These are phyloP conservation scores for Paecilomyces fulvus DNA, from an alignment of 2,329 filamentous ascomycete species.

Conservation along the genomic window DNA sequence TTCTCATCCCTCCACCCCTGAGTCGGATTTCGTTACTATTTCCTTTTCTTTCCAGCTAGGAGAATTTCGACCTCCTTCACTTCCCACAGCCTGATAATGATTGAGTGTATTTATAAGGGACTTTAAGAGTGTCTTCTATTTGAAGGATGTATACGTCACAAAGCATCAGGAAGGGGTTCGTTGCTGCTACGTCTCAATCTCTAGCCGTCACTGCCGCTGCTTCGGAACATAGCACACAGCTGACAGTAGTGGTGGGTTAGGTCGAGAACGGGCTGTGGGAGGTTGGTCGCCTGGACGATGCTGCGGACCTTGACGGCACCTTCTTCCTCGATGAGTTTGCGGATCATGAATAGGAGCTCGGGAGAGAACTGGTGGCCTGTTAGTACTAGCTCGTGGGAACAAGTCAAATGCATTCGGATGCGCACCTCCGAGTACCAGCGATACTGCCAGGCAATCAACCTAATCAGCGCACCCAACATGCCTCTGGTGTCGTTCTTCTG, in stretches of 20 bases:
- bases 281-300: slow-evolving; percentile 90
- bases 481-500: slow-evolving; percentile 69
- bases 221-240: slow-evolving; percentile 88
- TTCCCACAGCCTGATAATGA: background rate
- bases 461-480: slow-evolving; percentile 75
- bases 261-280: slow-evolving; percentile 88
- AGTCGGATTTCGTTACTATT: background rate
- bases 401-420: background rate
- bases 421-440: slow-evolving; percentile 92
- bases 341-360: slow-evolving; percentile 75
- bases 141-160: background rate
- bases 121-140: background rate
- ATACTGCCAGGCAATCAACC: slow-evolving; percentile 95
- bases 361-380: slow-evolving; percentile 64
- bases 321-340: slow-evolving; percentile 92
- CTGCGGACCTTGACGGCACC: slow-evolving; percentile 94
- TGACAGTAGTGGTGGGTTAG: slow-evolving; percentile 94
- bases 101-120: background rate
- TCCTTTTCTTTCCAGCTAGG: background rate
- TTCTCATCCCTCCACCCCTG: background rate
- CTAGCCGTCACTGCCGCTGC: slow-evolving; percentile 83
- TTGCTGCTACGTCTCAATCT: background rate
- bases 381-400: slow-evolving; percentile 7
- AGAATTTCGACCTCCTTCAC: background rate
- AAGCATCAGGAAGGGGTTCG: background rate